Conservation (phyloP, 2,329 filamentous ascomycete species). For the Fusarium secorum region DNA sequence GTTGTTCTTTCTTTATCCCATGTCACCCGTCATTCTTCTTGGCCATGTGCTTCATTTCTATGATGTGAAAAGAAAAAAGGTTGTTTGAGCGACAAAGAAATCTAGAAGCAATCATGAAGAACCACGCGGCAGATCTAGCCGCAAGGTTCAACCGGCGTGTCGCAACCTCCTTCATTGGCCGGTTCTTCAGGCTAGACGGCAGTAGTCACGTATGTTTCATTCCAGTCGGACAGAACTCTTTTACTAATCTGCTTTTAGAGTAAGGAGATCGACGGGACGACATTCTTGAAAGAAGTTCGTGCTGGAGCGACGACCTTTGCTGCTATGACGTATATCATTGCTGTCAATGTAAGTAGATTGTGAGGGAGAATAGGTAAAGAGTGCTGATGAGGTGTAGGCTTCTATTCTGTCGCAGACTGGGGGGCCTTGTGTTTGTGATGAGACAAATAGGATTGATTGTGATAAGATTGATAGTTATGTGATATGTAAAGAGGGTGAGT, state of each 20-base stretch:
- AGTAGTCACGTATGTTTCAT: conserved; percentile 21
- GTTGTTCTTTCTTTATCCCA: background rate
- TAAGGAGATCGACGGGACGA: conserved; percentile 62
- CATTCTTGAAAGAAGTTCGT: conserved; percentile 68
- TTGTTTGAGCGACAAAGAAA: background rate
- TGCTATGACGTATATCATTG: conserved; percentile 41
- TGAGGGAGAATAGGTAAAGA: fast-evolving
- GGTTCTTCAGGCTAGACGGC: conserved; percentile 25
- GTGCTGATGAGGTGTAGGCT: conserved; percentile 4
- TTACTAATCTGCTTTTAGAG: background rate
- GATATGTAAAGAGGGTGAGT: conserved; percentile 49
- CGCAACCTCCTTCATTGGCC: conserved; percentile 19
- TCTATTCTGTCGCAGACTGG: conserved; percentile 29
- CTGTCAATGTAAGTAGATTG: conserved; percentile 31
- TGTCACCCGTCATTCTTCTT: background rate
- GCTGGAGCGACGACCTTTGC: conserved; percentile 65
- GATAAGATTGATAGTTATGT: conserved; percentile 56
- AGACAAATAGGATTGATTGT: conserved; percentile 44
- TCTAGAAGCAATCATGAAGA: conserved; percentile 9
- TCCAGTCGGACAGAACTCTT: background rate
- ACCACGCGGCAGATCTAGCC: background rate
- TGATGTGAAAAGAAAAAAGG: fast-evolving
- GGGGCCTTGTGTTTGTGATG: conserved; percentile 23
- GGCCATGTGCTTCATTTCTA: background rate
- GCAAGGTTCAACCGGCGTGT: conserved; percentile 6